Base-by-base conservation (phyloP, 2,329 filamentous ascomycete genomes). In the Talaromyces sp. region DNA sequence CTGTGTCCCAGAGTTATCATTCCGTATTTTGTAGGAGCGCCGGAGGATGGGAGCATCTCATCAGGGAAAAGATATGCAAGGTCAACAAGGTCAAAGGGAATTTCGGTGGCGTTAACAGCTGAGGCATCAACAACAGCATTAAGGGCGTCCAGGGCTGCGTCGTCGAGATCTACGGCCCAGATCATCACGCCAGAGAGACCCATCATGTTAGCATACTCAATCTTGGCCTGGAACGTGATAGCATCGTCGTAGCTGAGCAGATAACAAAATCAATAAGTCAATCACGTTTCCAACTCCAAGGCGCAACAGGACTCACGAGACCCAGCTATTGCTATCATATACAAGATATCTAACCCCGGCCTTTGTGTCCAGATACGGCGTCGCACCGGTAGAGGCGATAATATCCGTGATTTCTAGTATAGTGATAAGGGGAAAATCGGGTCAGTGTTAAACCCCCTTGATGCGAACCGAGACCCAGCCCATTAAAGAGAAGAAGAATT, bases 151-250 rank as follows among this genome's bases (percentile, higher is more conserved):
- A 51, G n/a, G 3, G 32, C 17, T 22, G 25, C 8, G 30, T 32
- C 19, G n/a, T 58, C 56, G 17, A 33, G n/a, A 30, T 58, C 56
- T 4, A 58, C 36, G 11, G 66, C 63, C 66, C 65, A 67, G 32
- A 66, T 63, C 62, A 67, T 65, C 1, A 70, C 42, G 7, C 76
- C 76, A 2, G 70, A 68, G 1, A 78, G 65, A 39, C 75, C 72
- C 2, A 63, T 32, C 0, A 55, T 32, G 15, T 72, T 72, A 1
- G 75, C 74, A 56, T 64, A 76, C 0, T 77, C 65, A 1, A 66
- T 65, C 60, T 79, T 79, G n/a, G 67, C 58, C 27, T 68, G 62
- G n/a, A 73, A 68, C 2, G 77, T 80, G 5, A 73, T 66, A 0
- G 56, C 58, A 58, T 81, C 76, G 44, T 74, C 72, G 33, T 68